Conservation (phyloP, 345 rosid genomes). For the Bruguiera sexangula region DNA sequence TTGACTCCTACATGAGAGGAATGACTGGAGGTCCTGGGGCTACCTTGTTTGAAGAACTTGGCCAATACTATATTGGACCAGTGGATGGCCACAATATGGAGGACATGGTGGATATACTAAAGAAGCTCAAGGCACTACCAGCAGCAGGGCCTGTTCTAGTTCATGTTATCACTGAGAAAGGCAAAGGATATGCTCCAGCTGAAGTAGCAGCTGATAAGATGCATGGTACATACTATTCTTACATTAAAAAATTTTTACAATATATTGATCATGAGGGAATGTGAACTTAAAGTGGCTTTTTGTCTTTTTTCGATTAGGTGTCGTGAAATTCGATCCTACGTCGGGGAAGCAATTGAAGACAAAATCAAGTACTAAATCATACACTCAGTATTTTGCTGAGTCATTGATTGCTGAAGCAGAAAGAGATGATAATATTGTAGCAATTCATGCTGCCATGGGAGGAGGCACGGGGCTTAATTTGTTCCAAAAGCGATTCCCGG, state of each 20-base stretch:
- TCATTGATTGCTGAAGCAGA: constrained; percentile 47
- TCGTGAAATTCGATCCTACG: constrained; percentile 43
- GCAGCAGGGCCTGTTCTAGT: constrained; percentile 45
- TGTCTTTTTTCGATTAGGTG: constrained; percentile 24
- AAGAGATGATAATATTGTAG: constrained; percentile 43
- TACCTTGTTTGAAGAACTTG: constrained; percentile 46
- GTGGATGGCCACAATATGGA: constrained; percentile 46
- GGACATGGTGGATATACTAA: constrained; percentile 36
- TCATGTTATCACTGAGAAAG: constrained; percentile 51
- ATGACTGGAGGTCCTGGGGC: constrained; percentile 22
- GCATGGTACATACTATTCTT: constrained; percentile 36
- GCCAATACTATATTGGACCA: constrained; percentile 47
- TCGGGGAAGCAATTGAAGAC: constrained; percentile 45
- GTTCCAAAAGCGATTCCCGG: constrained; percentile 39
- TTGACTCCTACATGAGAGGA: constrained; percentile 29
- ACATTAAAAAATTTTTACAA: background rate
- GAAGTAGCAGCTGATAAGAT: constrained; percentile 45
- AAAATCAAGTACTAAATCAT: constrained; percentile 25
- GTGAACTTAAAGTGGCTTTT: background rate
- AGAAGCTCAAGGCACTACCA: constrained; percentile 31
- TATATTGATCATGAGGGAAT: background rate
- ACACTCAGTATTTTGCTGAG: constrained; percentile 40
- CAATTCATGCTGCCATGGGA: constrained; percentile 60
- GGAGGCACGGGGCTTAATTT: constrained; percentile 52
- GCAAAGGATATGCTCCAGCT: constrained; percentile 51